Evolutionary conservation across 768 basidiomycete species (phyloP).

Genomic region (Suillus decipiens): DNA sequence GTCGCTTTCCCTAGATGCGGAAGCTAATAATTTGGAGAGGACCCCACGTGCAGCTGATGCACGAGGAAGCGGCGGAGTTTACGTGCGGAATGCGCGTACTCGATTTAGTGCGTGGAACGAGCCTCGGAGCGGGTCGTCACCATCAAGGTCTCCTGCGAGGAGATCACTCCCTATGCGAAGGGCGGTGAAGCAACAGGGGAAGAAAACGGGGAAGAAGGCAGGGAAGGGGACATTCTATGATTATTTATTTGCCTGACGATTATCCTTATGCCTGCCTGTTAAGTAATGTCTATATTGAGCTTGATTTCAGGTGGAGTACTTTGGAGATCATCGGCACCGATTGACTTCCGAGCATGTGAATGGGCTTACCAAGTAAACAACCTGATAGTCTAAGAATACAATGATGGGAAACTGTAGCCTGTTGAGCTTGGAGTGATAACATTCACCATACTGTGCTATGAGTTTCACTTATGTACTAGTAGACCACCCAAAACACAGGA

Average conservation of each 20-base stretch:
- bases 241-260: slow-evolving; percentile 44
- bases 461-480: not conserved
- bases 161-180: slow-evolving; percentile 24
- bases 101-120: slow-evolving; percentile 33
- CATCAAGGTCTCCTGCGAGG: slow-evolving; percentile 55
- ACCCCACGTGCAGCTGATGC: not conserved
- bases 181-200: slow-evolving; percentile 17
- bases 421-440: too few relatives aligned
- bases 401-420: not conserved
- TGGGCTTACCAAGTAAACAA: not conserved
- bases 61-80: slow-evolving; percentile 16
- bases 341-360: not conserved
- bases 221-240: slow-evolving; percentile 40
- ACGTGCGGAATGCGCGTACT: slow-evolving; percentile 26
- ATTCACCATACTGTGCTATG: too few relatives aligned
- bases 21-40: slow-evolving; percentile 17
- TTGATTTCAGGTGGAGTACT: not conserved
- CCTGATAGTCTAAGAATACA: not conserved
- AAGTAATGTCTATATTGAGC: not conserved
- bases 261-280: not conserved
- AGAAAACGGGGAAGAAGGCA: slow-evolving; percentile 17
- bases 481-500: too few relatives aligned
- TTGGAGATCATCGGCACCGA: not conserved
- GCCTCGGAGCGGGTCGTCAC: slow-evolving; percentile 50
- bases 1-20: slow-evolving; percentile 35